phyloP scores from a whole-genome alignment of 768 basidiomycete genomes.

The Leccinellum rugosiceps region DNA sequence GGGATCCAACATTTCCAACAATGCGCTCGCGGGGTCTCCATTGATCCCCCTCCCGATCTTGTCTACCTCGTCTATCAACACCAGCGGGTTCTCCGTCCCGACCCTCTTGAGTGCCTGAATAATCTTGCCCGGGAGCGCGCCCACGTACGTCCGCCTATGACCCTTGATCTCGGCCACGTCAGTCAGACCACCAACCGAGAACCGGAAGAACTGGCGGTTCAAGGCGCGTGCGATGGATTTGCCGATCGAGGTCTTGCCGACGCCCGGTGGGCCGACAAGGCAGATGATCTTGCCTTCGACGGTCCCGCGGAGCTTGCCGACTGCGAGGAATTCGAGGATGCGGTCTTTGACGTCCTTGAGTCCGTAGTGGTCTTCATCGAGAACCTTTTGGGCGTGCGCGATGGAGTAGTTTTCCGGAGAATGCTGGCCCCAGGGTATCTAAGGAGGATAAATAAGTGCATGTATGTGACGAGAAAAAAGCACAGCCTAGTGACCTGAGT shows the following conservation, averaged over 20 bases:
- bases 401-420: conserved; percentile 92
- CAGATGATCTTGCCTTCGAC: conserved; percentile 98
- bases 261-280: conserved; percentile 94
- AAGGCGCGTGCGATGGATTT: conserved; percentile 93
- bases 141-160: conserved; percentile 95
- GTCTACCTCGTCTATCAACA: conserved; percentile 94
- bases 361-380: conserved; percentile 96
- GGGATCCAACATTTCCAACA: conserved; percentile 91
- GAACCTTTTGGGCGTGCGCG: conserved; percentile 70
- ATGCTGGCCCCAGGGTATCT: conserved; percentile 97
- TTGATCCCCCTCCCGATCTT: conserved; percentile 91
- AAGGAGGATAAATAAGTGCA: conserved; percentile 7
- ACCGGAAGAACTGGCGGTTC: conserved; percentile 90
- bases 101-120: conserved; percentile 92
- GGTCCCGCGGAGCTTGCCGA: conserved; percentile 90
- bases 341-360: conserved; percentile 89
- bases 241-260: conserved; percentile 96
- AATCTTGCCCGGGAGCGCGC: conserved; percentile 91
- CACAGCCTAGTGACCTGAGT: conserved; percentile 53
- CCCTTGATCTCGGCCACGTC: conserved; percentile 99
- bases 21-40: conserved; percentile 87
- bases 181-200: conserved; percentile 93
- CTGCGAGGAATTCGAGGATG: conserved; percentile 93
- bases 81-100: conserved; percentile 90
- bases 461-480: not conserved